phyloP scores from a whole-genome alignment of 805 yeast genomes.

The Candida railenensis region DNA sequence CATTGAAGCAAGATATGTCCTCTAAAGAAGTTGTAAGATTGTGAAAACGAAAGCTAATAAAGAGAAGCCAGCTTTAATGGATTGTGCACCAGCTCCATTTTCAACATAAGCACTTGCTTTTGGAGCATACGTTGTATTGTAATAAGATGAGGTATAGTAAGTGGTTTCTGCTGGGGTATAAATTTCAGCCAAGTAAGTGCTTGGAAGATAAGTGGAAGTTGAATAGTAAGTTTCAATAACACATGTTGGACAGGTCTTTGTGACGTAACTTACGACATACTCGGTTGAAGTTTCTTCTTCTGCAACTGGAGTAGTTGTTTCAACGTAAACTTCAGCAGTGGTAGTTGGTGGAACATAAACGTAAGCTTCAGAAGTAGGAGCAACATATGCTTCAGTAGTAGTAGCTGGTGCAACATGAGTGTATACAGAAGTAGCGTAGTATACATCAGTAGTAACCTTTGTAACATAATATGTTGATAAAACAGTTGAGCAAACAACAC shows the following conservation, averaged over 20 bases:
- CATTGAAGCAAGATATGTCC: background rate
- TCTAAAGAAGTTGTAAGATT: background rate
- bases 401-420: background rate
- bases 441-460: background rate
- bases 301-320: background rate
- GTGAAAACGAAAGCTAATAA: background rate
- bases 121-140: background rate
- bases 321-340: background rate
- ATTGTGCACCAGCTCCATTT: background rate
- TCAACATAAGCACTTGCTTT: background rate
- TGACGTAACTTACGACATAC: too few relatives aligned
- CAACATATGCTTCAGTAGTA: background rate
- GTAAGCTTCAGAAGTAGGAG: background rate
- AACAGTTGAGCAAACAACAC: background rate
- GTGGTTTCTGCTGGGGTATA: background rate
- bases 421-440: background rate
- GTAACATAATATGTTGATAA: background rate
- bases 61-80: background rate
- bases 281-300: background rate
- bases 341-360: background rate
- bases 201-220: background rate
- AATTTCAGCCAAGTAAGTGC: background rate
- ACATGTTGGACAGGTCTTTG: too few relatives aligned
- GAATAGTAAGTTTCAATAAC: too few relatives aligned
- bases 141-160: background rate